Evolutionary conservation across 306 rosid genomes (phyloP).

Genomic region (Corylus avellana): DNA sequence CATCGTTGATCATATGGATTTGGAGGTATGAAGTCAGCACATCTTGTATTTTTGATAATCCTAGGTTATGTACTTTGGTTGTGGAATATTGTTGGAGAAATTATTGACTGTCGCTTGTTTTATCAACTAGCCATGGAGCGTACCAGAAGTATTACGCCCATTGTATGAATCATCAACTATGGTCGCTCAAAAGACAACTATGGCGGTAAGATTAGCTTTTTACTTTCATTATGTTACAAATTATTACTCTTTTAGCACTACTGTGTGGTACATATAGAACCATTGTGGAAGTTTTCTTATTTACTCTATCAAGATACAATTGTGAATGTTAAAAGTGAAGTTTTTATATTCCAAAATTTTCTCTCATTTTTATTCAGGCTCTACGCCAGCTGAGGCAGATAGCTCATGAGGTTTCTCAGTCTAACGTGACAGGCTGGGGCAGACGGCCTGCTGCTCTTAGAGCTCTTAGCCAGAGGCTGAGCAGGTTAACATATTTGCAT

Average conservation of each 20-base stretch:
- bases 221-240: conserved; percentile 11
- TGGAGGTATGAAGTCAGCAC: conserved; percentile 58
- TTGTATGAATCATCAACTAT: conserved; percentile 87
- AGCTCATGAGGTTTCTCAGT: conserved; percentile 91
- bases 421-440: conserved; percentile 89
- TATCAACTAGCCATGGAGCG: conserved; percentile 81
- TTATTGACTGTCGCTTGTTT: conserved; percentile 15
- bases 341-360: neutral
- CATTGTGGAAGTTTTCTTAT: neutral
- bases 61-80: neutral
- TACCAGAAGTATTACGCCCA: conserved; percentile 95
- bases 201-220: conserved; percentile 68
- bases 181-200: conserved; percentile 91
- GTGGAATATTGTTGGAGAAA: neutral
- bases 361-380: conserved; percentile 50
- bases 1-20: conserved; percentile 90
- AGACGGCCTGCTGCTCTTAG: conserved; percentile 94
- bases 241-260: conserved; percentile 7
- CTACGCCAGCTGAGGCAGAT: conserved; percentile 92
- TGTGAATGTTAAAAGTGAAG: conserved; percentile 4
- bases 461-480: conserved; percentile 86
- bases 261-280: conserved; percentile 1
- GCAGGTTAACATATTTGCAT: conserved; percentile 55
- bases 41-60: neutral
- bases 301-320: neutral